Evolutionary conservation across 2,329 filamentous ascomycete genomes (phyloP).

Genomic region (Ceratocystis albifundus): DNA sequence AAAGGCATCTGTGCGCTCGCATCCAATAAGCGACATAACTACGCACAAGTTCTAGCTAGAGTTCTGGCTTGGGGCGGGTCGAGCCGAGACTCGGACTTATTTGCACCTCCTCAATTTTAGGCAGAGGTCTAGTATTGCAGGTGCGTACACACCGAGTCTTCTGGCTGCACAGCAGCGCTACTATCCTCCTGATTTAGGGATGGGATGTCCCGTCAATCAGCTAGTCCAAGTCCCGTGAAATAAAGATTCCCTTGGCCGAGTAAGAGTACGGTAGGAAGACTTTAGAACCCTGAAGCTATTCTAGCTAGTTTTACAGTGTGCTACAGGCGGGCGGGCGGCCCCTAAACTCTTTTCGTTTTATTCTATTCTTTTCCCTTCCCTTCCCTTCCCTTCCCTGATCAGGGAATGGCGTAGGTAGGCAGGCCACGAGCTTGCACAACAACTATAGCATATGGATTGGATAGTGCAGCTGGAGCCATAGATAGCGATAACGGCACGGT

Average conservation of each 20-base stretch:
- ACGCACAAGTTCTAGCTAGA: not conserved
- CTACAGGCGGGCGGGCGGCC: no score
- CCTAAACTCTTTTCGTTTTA: not conserved
- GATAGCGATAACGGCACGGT: not conserved
- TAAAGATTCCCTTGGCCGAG: no score
- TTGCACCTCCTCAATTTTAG: not conserved
- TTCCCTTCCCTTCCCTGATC: not conserved
- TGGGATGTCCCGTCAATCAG: no score
- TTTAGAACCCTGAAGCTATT: not conserved
- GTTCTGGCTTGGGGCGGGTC: not conserved
- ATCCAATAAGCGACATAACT: not conserved
- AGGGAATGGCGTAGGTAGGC: no score
- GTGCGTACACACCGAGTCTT: not conserved
- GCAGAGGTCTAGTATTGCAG: not conserved
- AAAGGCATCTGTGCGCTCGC: not conserved
- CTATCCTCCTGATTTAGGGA: no score
- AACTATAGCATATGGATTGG: no score
- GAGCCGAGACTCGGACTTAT: conserved; percentile 1
- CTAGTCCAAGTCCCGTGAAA: no score
- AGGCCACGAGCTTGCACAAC: no score
- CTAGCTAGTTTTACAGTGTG: not conserved
- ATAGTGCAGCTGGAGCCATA: no score
- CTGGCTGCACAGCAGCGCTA: no score
- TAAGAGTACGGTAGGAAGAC: not conserved
- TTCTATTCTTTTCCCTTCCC: not conserved